phyloP scores from a whole-genome alignment of 2,329 filamentous ascomycete species.

The Ascosphaera aggregata region DNA sequence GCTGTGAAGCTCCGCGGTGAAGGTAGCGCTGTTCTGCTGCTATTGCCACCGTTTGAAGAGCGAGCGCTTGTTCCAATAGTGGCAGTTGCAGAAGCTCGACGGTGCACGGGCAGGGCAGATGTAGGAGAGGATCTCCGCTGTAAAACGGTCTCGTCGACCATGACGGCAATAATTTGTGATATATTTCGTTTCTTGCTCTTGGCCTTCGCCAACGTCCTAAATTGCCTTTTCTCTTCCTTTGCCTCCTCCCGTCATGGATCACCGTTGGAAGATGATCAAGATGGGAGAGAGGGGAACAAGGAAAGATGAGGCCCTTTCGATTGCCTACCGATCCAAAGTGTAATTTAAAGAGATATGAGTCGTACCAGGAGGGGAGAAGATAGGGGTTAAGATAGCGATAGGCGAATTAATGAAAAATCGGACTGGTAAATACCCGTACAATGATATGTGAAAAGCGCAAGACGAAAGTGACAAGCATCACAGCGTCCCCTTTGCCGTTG shows the following conservation, averaged over 20 bases:
- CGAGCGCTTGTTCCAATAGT: not conserved
- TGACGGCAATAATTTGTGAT: not conserved
- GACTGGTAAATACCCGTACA: not conserved
- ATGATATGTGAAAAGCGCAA: not conserved
- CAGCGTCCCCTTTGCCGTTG: not conserved
- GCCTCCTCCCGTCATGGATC: not conserved
- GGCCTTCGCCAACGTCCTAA: no score
- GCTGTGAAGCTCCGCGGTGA: not conserved
- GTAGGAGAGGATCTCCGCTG: not conserved
- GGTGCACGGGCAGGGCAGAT: not conserved
- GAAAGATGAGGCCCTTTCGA: not conserved
- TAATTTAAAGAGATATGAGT: not conserved
- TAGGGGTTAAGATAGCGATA: not conserved
- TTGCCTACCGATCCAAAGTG: not conserved
- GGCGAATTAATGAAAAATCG: no score
- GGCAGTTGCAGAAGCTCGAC: not conserved
- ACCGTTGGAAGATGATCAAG: not conserved
- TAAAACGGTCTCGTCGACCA: not conserved
- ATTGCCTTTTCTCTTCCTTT: no score
- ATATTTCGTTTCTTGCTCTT: no score
- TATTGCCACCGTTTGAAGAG: not conserved
- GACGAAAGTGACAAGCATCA: not conserved
- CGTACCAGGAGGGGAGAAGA: not conserved
- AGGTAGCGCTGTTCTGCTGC: not conserved
- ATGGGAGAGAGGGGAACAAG: not conserved